Evolutionary conservation across 2,329 filamentous ascomycete species (phyloP), one percentile per base, ranked within the genome.

Genomic region (Fusarium sp.): DNA sequence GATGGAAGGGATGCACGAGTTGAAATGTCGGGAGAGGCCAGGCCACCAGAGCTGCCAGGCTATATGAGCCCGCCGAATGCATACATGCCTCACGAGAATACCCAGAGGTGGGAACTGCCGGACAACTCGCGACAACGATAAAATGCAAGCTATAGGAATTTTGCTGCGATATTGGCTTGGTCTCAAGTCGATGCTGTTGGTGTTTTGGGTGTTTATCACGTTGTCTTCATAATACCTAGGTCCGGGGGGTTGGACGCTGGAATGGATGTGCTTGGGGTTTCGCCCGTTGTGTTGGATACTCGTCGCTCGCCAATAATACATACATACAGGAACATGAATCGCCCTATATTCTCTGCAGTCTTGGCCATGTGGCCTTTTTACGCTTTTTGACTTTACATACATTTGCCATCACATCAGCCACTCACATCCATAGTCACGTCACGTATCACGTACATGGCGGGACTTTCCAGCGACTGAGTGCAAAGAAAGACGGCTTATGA

Each of bases 81-180:
- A 15, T 65, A 73, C 17, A 61, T 34, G 15, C 21, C 44, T 2
- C 60, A 55, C 17, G 55, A 60, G 28, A 55, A 24, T 26, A 44
- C 46, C 5, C 72, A 71, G 33, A 57, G 72, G 38, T 74, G 72
- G 72, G 72, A 74, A 51, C 57, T 74, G 4, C 66, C 70, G 4
- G 72, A 70, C 26, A 74, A 72, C 39, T 70, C 68, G 26, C 57
- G 51, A 26, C 56, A 58, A n/a, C 34, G 33, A 24, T 63, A 63
- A 11, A 1, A 1, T 2, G 2, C 8, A 0, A 3, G 4, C 8
- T 46, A 17, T 5, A 3, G 13, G 17, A 5, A 19, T 1, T 5
- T 13, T 4, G 1, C 7, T 36, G 5, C 14, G n/a, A 21, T 8
- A 3, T 6, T 38, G 8, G 5, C 22, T 26, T 39, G n/a, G 28